Conservation (phyloP, 176 grass and related monocot genomes). For the Lolium multiflorum region DNA sequence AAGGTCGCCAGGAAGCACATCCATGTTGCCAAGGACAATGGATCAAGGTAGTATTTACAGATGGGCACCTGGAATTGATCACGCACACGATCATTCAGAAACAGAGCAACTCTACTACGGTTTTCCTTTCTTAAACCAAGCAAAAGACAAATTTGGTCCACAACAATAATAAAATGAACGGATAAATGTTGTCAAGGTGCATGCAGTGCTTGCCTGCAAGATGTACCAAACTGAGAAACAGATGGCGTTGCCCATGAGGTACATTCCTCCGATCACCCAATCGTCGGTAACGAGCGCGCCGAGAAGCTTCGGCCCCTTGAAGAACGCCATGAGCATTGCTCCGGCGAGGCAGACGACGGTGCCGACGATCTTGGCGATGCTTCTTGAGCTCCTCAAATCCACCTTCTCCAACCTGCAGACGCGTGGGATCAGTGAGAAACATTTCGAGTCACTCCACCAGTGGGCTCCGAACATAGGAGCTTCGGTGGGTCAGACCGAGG, state of each 20-base stretch:
- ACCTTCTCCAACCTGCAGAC: slow-evolving; percentile 62
- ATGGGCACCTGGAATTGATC: slow-evolving; percentile 48
- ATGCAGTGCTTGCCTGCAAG: slow-evolving; percentile 51
- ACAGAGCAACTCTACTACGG: neutral
- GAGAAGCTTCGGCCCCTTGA: slow-evolving; percentile 63
- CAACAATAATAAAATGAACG: neutral
- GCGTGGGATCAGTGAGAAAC: neutral
- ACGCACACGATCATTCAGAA: neutral
- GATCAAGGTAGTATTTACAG: slow-evolving; percentile 56
- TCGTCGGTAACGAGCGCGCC: neutral
- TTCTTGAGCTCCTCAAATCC: slow-evolving; percentile 42
- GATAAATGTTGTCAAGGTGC: neutral
- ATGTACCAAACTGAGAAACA: slow-evolving; percentile 72
- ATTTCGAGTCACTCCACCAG: neutral
- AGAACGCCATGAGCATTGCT: slow-evolving; percentile 67
- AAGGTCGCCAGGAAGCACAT: slow-evolving; percentile 67
- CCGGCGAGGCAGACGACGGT: slow-evolving; percentile 65
- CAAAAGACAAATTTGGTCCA: neutral
- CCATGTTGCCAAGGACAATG: slow-evolving; percentile 61
- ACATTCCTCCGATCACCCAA: slow-evolving; percentile 61
- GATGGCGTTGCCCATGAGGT: slow-evolving; percentile 47
- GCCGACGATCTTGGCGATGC: slow-evolving; percentile 61
- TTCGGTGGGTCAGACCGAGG: accelerated
- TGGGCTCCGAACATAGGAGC: neutral
- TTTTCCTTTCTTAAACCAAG: neutral